Evolutionary conservation across 2,329 filamentous ascomycete species (phyloP).

Genomic region (Botrytis sinoallii): DNA sequence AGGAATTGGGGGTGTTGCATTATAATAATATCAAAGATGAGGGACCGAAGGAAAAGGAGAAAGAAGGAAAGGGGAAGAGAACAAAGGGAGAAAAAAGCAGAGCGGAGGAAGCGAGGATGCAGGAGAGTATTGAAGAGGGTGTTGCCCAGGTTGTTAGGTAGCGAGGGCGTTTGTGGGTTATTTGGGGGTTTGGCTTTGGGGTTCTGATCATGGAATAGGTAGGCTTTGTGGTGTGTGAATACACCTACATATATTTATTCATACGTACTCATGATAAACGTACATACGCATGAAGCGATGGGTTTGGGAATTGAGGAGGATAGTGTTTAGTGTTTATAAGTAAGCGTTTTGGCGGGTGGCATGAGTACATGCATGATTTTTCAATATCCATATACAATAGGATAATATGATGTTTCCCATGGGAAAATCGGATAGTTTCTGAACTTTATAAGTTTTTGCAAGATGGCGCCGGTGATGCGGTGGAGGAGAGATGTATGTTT

Average conservation of each 20-base stretch:
- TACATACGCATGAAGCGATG: not conserved
- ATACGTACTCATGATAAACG: not conserved
- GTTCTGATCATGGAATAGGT: not conserved
- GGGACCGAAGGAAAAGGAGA: conserved; percentile 45
- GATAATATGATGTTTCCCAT: not conserved
- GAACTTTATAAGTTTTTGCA: not conserved
- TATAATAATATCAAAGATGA: conserved; percentile 56
- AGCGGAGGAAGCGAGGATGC: not conserved
- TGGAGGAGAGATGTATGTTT: not conserved
- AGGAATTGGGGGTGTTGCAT: conserved; percentile 55
- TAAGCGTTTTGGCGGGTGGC: not conserved
- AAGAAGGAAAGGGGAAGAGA: conserved; percentile 21
- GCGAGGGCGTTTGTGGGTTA: not conserved
- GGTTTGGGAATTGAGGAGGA: not conserved
- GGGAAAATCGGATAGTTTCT: not conserved
- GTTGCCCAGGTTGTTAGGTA: not conserved
- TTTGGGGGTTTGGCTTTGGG: not conserved
- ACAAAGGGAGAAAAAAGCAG: not conserved
- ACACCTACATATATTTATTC: not conserved
- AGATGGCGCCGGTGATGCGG: not conserved
- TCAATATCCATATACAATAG: not conserved
- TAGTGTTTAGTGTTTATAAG: not conserved
- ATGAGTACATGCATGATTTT: not conserved
- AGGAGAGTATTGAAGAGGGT: not conserved
- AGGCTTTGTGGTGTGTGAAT: not conserved